phyloP scores from a whole-genome alignment of 164 flowering plant species.

The Annona squamosa region DNA sequence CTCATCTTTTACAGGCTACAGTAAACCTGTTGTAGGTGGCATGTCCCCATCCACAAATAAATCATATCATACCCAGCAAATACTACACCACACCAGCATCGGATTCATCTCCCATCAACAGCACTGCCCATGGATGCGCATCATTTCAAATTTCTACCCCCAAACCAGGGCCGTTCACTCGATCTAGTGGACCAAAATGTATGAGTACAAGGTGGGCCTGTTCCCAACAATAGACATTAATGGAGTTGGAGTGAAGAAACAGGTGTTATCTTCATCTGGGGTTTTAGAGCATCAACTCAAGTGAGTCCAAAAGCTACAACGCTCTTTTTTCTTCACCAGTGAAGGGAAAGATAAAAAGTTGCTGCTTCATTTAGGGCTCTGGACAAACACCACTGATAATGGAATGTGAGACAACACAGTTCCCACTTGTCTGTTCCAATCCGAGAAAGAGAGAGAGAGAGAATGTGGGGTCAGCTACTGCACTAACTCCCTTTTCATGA shows the following conservation, averaged over 20 bases:
- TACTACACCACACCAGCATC: no score
- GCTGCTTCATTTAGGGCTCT: neutral
- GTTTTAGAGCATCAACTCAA: neutral
- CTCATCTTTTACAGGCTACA: no score
- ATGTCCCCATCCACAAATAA: no score
- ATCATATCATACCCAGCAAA: no score
- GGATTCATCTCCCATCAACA: no score
- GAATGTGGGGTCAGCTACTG: neutral
- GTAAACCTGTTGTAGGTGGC: no score
- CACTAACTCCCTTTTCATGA: conserved; percentile 5
- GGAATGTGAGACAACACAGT: neutral
- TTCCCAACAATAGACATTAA: neutral
- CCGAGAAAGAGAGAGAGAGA: neutral
- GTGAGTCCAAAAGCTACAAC: neutral
- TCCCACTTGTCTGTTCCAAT: neutral
- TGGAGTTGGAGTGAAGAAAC: neutral
- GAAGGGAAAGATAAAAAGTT: neutral
- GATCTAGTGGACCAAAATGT: neutral
- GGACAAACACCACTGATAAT: neutral
- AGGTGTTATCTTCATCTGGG: neutral
- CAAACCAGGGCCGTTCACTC: neutral
- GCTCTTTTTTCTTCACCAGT: neutral
- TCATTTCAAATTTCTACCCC: no score
- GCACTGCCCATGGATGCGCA: no score
- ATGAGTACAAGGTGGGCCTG: neutral